Conservation (phyloP, 176 grass and related monocot genomes). For the Oryza longistaminata region DNA sequence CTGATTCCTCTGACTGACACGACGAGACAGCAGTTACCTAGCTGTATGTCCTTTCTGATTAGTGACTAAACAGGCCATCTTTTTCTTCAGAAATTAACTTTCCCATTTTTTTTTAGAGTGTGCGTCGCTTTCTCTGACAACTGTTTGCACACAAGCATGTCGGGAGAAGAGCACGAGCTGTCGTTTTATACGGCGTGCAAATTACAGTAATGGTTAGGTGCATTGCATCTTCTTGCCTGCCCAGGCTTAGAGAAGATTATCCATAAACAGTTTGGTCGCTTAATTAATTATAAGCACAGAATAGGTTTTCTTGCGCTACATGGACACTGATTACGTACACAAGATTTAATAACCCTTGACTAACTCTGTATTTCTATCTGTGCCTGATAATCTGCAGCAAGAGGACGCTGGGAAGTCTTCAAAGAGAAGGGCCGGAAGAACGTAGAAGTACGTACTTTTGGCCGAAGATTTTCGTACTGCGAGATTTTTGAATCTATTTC, state of each 20-base stretch:
- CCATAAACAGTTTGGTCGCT: background rate
- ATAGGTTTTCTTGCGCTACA: background rate
- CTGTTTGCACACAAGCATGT: background rate
- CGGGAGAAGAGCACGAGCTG: background rate
- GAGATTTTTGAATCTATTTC: background rate
- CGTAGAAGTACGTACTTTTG: background rate
- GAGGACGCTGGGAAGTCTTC: slow-evolving; percentile 19
- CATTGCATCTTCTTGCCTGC: background rate
- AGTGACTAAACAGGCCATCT: background rate
- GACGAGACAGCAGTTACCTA: background rate
- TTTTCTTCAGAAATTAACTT: background rate
- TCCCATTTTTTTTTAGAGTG: background rate
- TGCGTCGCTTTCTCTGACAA: background rate
- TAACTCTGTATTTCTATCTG: background rate
- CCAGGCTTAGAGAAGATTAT: background rate
- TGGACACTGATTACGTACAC: background rate
- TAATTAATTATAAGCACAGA: background rate
- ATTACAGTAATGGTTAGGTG: background rate
- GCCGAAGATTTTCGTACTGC: background rate
- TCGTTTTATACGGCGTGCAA: background rate
- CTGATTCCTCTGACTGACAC: background rate
- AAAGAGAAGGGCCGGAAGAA: slow-evolving; percentile 15
- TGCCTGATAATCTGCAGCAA: background rate
- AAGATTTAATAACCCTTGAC: background rate
- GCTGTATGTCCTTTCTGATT: background rate